Base-by-base conservation (phyloP, 192 early-diverging fungal genomes). In the Coemansia sp. region DNA sequence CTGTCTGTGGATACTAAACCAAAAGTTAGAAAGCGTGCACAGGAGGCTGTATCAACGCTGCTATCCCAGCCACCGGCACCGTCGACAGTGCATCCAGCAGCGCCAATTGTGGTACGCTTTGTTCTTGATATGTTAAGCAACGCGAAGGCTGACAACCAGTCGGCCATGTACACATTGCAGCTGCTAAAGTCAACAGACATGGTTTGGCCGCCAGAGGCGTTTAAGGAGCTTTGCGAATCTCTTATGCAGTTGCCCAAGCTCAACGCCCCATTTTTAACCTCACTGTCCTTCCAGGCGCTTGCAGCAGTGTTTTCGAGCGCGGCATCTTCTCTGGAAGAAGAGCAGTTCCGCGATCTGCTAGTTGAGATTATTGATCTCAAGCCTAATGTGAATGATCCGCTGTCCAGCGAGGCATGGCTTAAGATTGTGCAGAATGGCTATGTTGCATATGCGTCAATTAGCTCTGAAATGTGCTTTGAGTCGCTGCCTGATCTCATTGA, bases 21-120 rank as follows among this genome's bases (percentile, higher is more conserved):
- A 40, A 96, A 94, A 85, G 89, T 96, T 53, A 88, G 97, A 32
- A 91, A 93, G 78, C 79, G 91, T 58, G 94, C 96, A 32, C 92
- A 92, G 66, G 94, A 97, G 58, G 91, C 91, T 11, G 87, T 94
- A 40, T 84, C 84, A 40, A 74, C 79, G 44, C 83, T 98, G 49
- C 76, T 96, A 37, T 74, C 79, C 4, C 78, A 72, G 67, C 93
- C 92, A 45, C 94, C 95, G 39, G 85, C 89, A 25, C 92, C 93
- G 8, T 75, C 82, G 38, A 55, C 79, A 4, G 72, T 86, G 39
- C 94, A 96, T 76, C 95, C 95, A 11, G 90, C 86, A 22, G 87
- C 90, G 16, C 42, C 65, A 13, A 73, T 85, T 63, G 85, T 86
- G 1, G 84, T 90, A 20, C 89, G 92, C 42, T 92, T 89, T 62